These are phyloP conservation scores for Glomus cerebriforme DNA, from an alignment of 192 early-diverging fungal species.

Conservation along the genomic window DNA sequence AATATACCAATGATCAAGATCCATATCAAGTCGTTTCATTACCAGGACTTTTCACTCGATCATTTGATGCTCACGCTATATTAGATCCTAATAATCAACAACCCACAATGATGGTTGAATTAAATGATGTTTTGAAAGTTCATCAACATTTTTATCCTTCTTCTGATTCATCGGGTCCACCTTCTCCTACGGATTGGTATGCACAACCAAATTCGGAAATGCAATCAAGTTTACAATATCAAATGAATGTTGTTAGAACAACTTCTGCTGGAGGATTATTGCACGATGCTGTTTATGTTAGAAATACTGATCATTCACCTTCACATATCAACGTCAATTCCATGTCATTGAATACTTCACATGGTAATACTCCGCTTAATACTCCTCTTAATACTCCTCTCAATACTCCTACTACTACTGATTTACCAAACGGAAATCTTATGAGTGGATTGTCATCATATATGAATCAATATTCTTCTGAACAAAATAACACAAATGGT, in stretches of 20 bases:
- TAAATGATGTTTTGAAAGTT: neutral
- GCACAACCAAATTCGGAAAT: neutral
- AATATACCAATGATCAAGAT: conserved; percentile 50
- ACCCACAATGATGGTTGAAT: conserved; percentile 19
- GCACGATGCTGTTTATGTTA: conserved; percentile 26
- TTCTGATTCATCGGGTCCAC: conserved; percentile 14
- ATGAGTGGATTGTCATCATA: conserved; percentile 1
- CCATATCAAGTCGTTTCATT: conserved; percentile 39
- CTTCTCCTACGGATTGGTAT: conserved; percentile 13
- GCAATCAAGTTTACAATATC: conserved; percentile 6
- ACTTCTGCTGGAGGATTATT: conserved; percentile 2
- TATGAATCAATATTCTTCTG: conserved; percentile 16
- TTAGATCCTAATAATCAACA: conserved; percentile 6
- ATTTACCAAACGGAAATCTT: neutral
- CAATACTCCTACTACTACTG: conserved; percentile 14
- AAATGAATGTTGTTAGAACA: neutral
- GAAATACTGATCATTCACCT: neutral
- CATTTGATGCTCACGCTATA: neutral
- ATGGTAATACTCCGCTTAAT: neutral
- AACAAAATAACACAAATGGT: neutral
- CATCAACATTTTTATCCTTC: neutral
- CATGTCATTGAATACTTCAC: neutral
- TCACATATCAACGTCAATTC: neutral
- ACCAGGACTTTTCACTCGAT: conserved; percentile 38
- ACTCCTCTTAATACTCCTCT: neutral